phyloP scores from a whole-genome alignment of 441 rosid species.

The Eutrema salsugineum region DNA sequence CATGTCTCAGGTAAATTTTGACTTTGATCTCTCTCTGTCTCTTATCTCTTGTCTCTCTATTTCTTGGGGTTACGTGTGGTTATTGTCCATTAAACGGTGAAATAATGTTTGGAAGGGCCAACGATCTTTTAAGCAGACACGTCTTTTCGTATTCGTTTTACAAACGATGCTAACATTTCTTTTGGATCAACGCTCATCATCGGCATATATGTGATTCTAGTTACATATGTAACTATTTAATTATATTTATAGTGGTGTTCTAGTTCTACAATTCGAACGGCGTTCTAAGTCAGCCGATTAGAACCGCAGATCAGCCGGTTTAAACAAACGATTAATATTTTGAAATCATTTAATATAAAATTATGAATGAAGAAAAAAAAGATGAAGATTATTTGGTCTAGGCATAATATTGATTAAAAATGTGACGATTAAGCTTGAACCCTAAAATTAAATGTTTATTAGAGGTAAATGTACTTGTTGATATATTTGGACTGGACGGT shows the following conservation, averaged over 20 bases:
- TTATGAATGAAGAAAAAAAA: neutral
- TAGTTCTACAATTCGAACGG: too few relatives aligned
- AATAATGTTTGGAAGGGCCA: neutral
- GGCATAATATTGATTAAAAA: neutral
- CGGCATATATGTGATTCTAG: neutral
- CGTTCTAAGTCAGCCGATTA: neutral
- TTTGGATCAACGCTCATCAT: neutral
- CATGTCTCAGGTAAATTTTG: constrained; percentile 30
- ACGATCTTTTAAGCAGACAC: neutral
- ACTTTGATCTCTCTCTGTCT: neutral
- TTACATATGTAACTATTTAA: too few relatives aligned
- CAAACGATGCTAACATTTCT: neutral
- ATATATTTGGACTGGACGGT: neutral
- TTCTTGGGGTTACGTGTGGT: neutral
- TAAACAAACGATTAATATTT: neutral
- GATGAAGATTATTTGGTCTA: too few relatives aligned
- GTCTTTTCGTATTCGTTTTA: neutral
- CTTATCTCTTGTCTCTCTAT: neutral
- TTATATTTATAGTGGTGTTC: neutral
- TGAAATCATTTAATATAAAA: neutral
- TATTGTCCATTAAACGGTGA: neutral
- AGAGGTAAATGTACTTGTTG: neutral
- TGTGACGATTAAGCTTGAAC: neutral
- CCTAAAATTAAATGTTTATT: neutral
- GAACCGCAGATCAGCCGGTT: neutral